These are phyloP conservation scores for Triticum dicoccoides DNA, from an alignment of 176 grass and related monocot genomes.

Conservation along the genomic window DNA sequence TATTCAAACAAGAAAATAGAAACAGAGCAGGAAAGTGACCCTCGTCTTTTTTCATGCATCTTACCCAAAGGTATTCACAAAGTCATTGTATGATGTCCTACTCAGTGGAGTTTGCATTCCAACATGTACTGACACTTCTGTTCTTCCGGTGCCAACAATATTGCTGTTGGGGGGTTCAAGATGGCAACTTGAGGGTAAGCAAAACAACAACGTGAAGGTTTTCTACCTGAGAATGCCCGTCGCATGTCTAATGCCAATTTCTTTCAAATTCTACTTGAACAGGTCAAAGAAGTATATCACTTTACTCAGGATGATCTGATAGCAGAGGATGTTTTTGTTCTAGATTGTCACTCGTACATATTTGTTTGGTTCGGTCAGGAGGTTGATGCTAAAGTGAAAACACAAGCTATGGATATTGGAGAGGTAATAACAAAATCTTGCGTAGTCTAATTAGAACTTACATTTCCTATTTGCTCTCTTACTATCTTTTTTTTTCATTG, in stretches of 20 bases:
- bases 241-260: slow-evolving; percentile 14
- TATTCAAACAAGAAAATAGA: slow-evolving; percentile 79
- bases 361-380: slow-evolving; percentile 93
- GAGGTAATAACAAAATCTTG: slow-evolving; percentile 51
- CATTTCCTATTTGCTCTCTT: background rate
- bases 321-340: slow-evolving; percentile 84
- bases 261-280: slow-evolving; percentile 8
- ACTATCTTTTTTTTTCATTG: background rate
- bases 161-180: slow-evolving; percentile 10
- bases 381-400: slow-evolving; percentile 64
- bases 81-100: background rate
- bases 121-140: slow-evolving; percentile 25
- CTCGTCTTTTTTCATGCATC: slow-evolving; percentile 82
- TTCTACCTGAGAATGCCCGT: background rate
- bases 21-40: slow-evolving; percentile 81
- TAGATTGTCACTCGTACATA: slow-evolving; percentile 72
- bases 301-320: slow-evolving; percentile 96
- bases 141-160: background rate
- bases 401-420: slow-evolving; percentile 74
- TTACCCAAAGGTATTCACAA: slow-evolving; percentile 64
- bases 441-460: background rate
- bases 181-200: slow-evolving; percentile 69
- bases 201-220: background rate
- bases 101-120: background rate
- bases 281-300: slow-evolving; percentile 87